Percentiles rank a stretch among this genome's conserved stretches.
These are phyloP conservation scores for Talaromyces ruber DNA, from an alignment of 495 filamentous ascomycete species.

Conservation along the genomic window DNA sequence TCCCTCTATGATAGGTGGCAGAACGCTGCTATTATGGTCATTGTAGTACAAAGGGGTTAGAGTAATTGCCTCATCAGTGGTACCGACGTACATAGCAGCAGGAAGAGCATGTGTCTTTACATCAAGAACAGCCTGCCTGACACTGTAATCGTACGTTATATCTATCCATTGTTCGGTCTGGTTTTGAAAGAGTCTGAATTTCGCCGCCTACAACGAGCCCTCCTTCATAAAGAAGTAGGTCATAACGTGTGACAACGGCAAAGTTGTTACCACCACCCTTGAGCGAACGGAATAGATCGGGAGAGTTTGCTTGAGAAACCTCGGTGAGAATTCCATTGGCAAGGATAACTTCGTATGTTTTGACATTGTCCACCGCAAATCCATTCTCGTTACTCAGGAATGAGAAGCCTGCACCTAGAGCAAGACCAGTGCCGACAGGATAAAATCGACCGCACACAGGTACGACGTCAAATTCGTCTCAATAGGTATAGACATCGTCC, in stretches of 20 bases:
- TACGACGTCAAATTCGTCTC: too few relatives aligned
- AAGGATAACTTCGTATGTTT: constrained; percentile 45
- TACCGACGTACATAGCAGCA: background rate
- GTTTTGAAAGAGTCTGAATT: too few relatives aligned
- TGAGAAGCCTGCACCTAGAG: constrained; percentile 17
- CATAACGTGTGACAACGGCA: constrained; percentile 46
- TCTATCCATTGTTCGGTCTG: constrained; percentile 8
- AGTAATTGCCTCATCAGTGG: background rate
- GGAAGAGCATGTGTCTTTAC: background rate
- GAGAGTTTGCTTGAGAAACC: constrained; percentile 28
- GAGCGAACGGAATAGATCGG: constrained; percentile 44
- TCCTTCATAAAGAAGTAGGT: constrained; percentile 39
- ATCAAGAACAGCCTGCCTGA: background rate
- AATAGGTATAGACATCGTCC: too few relatives aligned
- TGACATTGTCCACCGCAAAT: constrained; percentile 38
- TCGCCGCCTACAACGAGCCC: too few relatives aligned
- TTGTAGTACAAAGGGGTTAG: too few relatives aligned
- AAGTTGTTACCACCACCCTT: constrained; percentile 49
- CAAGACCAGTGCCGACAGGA: too few relatives aligned
- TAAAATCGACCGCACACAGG: too few relatives aligned
- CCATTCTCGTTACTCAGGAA: constrained; percentile 33
- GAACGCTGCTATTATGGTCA: too few relatives aligned
- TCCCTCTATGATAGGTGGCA: too few relatives aligned
- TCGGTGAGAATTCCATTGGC: constrained; percentile 38
- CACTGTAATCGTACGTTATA: background rate